A percentile compares a stretch with the other conserved stretches of the same genome.
phyloP scores from a whole-genome alignment of 1,284 basidiomycete genomes.

The Mycosarcoma maydis region DNA sequence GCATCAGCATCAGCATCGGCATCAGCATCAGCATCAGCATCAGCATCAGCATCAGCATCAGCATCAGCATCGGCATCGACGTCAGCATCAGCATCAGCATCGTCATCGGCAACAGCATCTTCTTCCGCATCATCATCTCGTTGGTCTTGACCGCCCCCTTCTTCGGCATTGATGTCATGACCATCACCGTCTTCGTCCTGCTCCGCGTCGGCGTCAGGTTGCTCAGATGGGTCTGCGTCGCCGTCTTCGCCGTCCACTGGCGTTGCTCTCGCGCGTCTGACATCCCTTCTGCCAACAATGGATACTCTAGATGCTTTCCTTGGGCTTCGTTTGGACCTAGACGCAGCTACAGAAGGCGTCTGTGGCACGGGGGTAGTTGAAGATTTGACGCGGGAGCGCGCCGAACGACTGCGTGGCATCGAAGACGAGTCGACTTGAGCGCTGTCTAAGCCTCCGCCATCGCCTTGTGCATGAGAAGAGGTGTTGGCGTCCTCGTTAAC shows the following conservation, averaged over 20 bases:
- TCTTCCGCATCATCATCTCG: constrained; percentile 19
- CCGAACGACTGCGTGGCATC: constrained; percentile 24
- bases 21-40: constrained; percentile 20
- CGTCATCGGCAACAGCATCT: constrained; percentile 7
- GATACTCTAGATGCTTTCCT: constrained; percentile 24
- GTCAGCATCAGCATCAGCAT: constrained; percentile 15
- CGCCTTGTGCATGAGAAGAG: constrained; percentile 9
- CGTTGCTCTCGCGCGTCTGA: constrained; percentile 5
- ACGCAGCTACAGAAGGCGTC: constrained; percentile 7
- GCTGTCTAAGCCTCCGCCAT: constrained; percentile 5
- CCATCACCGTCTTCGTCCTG: constrained; percentile 20
- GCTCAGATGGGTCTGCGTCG: too few relatives aligned
- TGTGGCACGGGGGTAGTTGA: constrained; percentile 32
- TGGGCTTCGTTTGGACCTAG: constrained; percentile 19
- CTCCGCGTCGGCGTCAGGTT: constrained; percentile 6
- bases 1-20: constrained; percentile 17
- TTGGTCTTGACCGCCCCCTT: constrained; percentile 4
- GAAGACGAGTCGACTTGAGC: constrained; percentile 7
- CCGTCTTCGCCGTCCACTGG: constrained; percentile 22
- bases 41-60: constrained; percentile 32
- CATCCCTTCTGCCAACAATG: constrained; percentile 13
- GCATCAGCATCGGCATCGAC: constrained; percentile 17
- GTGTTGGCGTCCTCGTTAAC: constrained; percentile 16
- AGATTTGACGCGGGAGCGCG: constrained; percentile 21
- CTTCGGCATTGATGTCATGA: constrained; percentile 13